phyloP scores from a whole-genome alignment of 1,284 basidiomycete genomes.

The Cryptococcus hybrid region DNA sequence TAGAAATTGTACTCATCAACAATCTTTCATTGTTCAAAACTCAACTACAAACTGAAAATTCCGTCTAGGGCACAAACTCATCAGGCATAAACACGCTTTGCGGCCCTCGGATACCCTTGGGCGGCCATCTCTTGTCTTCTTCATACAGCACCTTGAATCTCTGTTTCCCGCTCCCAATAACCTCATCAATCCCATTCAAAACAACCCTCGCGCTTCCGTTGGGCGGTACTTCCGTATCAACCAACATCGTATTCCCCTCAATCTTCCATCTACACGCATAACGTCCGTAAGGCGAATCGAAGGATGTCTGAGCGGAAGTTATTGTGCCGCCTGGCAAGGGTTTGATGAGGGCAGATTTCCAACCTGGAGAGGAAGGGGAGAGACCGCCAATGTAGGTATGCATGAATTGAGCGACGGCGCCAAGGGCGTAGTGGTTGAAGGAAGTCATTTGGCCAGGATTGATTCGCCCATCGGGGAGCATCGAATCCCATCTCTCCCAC shows the following conservation, averaged over 20 bases:
- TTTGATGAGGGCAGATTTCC: slow-evolving; percentile 23
- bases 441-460: slow-evolving; percentile 48
- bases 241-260: slow-evolving; percentile 15
- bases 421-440: slow-evolving; percentile 49
- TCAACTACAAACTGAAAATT: too few species aligned
- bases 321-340: slow-evolving; percentile 43
- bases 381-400: slow-evolving; percentile 39
- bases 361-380: slow-evolving; percentile 26
- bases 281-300: slow-evolving; percentile 24
- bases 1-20: too few species aligned
- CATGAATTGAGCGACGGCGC: slow-evolving; percentile 39
- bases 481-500: slow-evolving; percentile 45
- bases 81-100: slow-evolving; percentile 14
- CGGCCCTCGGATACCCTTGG: slow-evolving; percentile 16
- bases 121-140: slow-evolving; percentile 26
- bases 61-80: slow-evolving; percentile 13
- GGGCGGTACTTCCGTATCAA: slow-evolving; percentile 28
- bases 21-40: too few species aligned
- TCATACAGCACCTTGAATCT: slow-evolving; percentile 17
- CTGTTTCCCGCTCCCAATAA: slow-evolving; percentile 23
- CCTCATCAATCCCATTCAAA: slow-evolving; percentile 19
- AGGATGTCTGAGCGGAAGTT: slow-evolving; percentile 22
- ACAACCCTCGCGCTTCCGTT: slow-evolving; percentile 25
- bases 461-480: slow-evolving; percentile 37
- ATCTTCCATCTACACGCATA: slow-evolving; percentile 22